Evolutionary conservation across 805 yeast genomes (phyloP).

Genomic region (Metschnikowia sp.): DNA sequence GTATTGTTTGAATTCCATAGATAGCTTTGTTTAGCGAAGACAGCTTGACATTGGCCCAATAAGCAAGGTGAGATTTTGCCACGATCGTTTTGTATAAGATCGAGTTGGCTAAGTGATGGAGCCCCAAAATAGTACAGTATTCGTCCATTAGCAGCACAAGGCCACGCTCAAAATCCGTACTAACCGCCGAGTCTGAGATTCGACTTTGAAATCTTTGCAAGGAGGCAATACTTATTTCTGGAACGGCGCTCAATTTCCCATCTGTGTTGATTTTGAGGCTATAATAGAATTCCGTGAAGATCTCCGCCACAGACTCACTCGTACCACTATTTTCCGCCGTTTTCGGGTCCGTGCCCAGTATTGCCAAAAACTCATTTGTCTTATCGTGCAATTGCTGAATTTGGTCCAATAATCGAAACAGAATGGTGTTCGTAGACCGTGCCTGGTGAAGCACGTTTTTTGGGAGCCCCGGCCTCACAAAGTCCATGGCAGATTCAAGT

Average conservation of each 20-base stretch:
- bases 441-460: slow-evolving; percentile 17
- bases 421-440: slow-evolving; percentile 31
- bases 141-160: slow-evolving; percentile 21
- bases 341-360: slow-evolving; percentile 11
- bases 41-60: slow-evolving; percentile 31
- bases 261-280: slow-evolving; percentile 9
- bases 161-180: slow-evolving; percentile 8
- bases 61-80: slow-evolving; percentile 30
- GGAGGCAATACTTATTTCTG: slow-evolving; percentile 11
- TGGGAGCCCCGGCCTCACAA: slow-evolving; percentile 19
- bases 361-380: slow-evolving; percentile 22
- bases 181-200: not conserved
- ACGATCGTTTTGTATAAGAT: slow-evolving; percentile 33
- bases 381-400: slow-evolving; percentile 21
- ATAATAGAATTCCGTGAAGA: slow-evolving; percentile 18
- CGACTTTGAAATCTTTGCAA: slow-evolving; percentile 7
- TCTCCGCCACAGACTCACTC: slow-evolving; percentile 8
- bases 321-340: slow-evolving; percentile 13
- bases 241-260: slow-evolving; percentile 11
- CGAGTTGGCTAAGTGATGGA: slow-evolving; percentile 29
- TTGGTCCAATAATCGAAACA: slow-evolving; percentile 22
- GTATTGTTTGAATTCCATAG: slow-evolving; percentile 35
- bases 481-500: slow-evolving; percentile 17
- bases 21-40: slow-evolving; percentile 25
- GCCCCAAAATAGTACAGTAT: slow-evolving; percentile 22